These are phyloP conservation scores for Ambrosia trifida DNA, from an alignment of 129 eudicot genomes.

Conservation along the genomic window DNA sequence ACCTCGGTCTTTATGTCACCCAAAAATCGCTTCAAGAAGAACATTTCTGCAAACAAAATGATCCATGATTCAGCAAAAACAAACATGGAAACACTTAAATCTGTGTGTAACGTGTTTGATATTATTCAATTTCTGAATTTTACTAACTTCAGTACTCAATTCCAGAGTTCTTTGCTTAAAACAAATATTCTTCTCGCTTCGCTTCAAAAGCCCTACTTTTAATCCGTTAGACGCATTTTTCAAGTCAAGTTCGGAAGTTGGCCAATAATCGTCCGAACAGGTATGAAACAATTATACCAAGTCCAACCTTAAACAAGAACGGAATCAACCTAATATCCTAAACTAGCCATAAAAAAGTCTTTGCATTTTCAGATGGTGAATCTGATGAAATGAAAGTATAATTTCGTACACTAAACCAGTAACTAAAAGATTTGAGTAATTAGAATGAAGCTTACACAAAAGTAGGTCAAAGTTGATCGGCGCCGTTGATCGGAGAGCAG, in stretches of 20 bases:
- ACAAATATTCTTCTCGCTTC: too few species aligned
- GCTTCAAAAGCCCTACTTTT: too few species aligned
- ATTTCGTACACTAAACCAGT: too few species aligned
- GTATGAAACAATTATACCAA: too few species aligned
- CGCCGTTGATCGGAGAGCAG: slow-evolving; percentile 1
- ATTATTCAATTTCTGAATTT: neutral
- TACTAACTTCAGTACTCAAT: neutral
- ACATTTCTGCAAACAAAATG: slow-evolving; percentile 37
- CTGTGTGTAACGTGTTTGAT: neutral
- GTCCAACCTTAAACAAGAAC: too few species aligned
- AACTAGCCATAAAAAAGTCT: too few species aligned
- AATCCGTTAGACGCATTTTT: too few species aligned
- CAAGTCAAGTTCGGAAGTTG: too few species aligned
- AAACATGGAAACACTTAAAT: neutral
- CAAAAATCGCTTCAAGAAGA: slow-evolving; percentile 27
- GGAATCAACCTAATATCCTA: too few species aligned
- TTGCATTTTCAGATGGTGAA: too few species aligned
- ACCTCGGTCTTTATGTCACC: slow-evolving; percentile 20
- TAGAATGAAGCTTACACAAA: slow-evolving; percentile 18
- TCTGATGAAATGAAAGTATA: too few species aligned
- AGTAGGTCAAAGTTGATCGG: slow-evolving; percentile 17
- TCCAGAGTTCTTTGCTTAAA: neutral
- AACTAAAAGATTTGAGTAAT: slow-evolving; percentile 1
- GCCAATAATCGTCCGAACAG: too few species aligned
- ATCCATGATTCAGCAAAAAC: neutral